Conservation (phyloP, 768 basidiomycete species). For the Rhizopogon salebrosus region DNA sequence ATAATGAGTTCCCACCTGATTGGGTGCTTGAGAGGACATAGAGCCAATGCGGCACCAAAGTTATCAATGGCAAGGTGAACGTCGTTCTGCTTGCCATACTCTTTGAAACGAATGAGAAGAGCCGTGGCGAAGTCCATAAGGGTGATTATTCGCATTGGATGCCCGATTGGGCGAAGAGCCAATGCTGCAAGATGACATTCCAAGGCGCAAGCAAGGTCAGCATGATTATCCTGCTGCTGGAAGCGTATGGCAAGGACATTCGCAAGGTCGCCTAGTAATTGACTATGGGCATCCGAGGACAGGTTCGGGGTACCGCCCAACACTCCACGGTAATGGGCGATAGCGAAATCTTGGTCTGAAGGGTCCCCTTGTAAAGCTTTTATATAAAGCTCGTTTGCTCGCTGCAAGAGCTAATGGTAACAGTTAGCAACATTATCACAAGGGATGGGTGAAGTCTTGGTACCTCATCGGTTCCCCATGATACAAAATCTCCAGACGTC, state of each 20-base stretch:
- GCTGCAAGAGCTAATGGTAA: background rate
- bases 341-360: conserved; percentile 21
- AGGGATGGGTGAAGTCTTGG: background rate
- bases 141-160: conserved; percentile 18
- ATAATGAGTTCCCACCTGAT: conserved; percentile 14
- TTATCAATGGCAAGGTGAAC: conserved; percentile 24
- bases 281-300: conserved; percentile 17
- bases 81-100: conserved; percentile 17
- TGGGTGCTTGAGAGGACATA: conserved; percentile 14
- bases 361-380: conserved; percentile 5
- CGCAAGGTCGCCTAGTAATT: conserved; percentile 24
- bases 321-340: conserved; percentile 23
- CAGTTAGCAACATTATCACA: background rate
- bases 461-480: background rate
- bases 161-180: conserved; percentile 19
- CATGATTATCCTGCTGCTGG: conserved; percentile 18
- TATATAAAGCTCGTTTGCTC: background rate
- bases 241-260: conserved; percentile 22
- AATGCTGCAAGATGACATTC: conserved; percentile 22
- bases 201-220: conserved; percentile 23
- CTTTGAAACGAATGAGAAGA: conserved; percentile 22
- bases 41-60: conserved; percentile 11
- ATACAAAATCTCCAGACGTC: background rate
- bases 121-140: conserved; percentile 26
- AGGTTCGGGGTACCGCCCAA: conserved; percentile 6